phyloP scores from a whole-genome alignment of 345 rosid species.

The Salix exigua region DNA sequence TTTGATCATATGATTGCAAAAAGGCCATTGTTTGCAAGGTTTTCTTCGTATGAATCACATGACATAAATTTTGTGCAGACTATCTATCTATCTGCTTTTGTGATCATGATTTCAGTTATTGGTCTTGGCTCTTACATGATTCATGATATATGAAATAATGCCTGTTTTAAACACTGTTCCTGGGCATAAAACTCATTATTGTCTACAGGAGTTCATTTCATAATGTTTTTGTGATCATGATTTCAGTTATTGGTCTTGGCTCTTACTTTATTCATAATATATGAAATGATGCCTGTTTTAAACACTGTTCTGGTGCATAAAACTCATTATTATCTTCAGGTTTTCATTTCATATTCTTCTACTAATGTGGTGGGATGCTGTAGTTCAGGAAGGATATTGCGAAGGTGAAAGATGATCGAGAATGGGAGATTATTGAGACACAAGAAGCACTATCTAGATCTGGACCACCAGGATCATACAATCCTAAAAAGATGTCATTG shows the following conservation, averaged over 20 bases:
- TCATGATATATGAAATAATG: not conserved
- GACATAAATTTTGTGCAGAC: not conserved
- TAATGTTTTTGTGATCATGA: not conserved
- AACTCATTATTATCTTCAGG: not conserved
- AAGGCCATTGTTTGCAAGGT: not conserved
- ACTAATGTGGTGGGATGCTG: conserved; percentile 14
- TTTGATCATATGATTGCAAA: not conserved
- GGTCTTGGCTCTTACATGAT: not conserved
- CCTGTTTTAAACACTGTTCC: not conserved
- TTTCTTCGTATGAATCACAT: not conserved
- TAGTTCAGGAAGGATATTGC: conserved; percentile 82
- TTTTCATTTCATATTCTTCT: conserved; percentile 11
- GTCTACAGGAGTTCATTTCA: not conserved
- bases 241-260: not conserved
- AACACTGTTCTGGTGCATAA: not conserved
- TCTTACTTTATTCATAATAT: not conserved
- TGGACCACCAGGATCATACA: conserved; percentile 70
- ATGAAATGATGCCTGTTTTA: not conserved
- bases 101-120: not conserved
- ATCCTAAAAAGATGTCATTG: conserved; percentile 67
- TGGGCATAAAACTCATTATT: not conserved
- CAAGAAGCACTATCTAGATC: conserved; percentile 73
- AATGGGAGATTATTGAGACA: conserved; percentile 87
- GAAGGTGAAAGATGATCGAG: conserved; percentile 80
- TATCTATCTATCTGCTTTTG: not conserved